These are phyloP conservation scores for Phytopythium delawarense DNA, from an alignment of 352 stramenopile species.

Conservation along the genomic window DNA sequence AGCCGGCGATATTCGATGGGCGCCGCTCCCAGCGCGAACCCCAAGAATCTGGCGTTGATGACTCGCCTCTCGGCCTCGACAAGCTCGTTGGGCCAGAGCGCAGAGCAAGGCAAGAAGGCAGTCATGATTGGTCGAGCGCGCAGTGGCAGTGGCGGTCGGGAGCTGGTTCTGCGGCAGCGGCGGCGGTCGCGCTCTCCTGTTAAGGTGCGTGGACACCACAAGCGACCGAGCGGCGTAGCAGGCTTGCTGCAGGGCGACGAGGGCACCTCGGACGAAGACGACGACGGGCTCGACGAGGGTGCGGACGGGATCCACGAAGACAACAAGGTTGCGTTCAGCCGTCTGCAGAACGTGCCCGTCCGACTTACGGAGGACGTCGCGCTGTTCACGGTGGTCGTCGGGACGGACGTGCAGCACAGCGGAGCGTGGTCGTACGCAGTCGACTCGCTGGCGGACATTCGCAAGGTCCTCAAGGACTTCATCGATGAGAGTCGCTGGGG, in stretches of 20 bases:
- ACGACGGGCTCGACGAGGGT: constrained; percentile 38
- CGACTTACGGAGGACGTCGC: constrained; percentile 58
- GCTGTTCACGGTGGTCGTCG: constrained; percentile 69
- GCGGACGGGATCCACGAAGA: constrained; percentile 51
- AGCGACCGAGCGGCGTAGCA: background rate
- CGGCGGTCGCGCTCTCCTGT: constrained; percentile 5
- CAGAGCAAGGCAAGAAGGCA: background rate
- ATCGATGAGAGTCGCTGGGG: constrained; percentile 44
- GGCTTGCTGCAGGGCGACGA: constrained; percentile 15
- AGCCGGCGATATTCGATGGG: constrained; percentile 27
- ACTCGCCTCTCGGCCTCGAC: background rate
- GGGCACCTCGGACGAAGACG: constrained; percentile 18
- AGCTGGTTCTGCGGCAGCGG: constrained; percentile 4
- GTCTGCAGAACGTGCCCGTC: constrained; percentile 69
- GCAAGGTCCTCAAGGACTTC: constrained; percentile 74
- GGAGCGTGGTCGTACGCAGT: constrained; percentile 56
- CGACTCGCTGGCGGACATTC: constrained; percentile 60
- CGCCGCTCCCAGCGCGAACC: constrained; percentile 1
- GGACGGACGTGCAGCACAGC: constrained; percentile 62
- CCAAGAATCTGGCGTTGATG: background rate
- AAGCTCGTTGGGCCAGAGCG: background rate
- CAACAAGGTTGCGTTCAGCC: constrained; percentile 77
- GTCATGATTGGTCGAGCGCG: constrained; percentile 4
- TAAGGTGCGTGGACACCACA: constrained; percentile 1
- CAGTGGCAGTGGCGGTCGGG: constrained; percentile 1